These are phyloP conservation scores for Hondaea fermentalgiana DNA, from an alignment of 108 stramenopile species.

Conservation along the genomic window DNA sequence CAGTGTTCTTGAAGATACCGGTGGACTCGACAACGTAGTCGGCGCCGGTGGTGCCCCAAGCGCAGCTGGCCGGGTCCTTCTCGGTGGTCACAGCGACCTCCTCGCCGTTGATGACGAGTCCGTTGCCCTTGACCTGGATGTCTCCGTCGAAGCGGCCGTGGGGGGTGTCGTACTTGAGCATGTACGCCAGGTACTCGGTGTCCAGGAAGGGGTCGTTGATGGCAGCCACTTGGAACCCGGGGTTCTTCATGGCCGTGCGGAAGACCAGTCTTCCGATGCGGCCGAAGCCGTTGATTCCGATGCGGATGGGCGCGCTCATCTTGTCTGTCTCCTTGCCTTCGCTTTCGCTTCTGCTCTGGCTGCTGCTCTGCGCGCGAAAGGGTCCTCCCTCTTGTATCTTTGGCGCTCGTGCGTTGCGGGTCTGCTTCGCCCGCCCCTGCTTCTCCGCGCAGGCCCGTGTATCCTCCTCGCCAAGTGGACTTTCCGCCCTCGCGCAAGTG, in stretches of 20 bases:
- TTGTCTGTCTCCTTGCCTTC: not conserved
- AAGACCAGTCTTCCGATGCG: constrained; percentile 94
- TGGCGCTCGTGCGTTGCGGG: not conserved
- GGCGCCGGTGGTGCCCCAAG: constrained; percentile 79
- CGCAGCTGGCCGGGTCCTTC: constrained; percentile 84
- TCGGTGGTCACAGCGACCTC: constrained; percentile 76
- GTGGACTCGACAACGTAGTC: constrained; percentile 94
- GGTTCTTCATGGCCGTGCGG: constrained; percentile 79
- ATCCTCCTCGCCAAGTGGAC: too few relatives aligned
- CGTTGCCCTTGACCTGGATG: constrained; percentile 49
- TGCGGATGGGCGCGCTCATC: constrained; percentile 41
- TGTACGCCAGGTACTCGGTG: constrained; percentile 68
- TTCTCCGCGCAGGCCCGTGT: too few relatives aligned
- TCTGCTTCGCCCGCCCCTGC: not conserved
- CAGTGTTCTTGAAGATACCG: constrained; percentile 80
- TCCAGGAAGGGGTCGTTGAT: constrained; percentile 71
- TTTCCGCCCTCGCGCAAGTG: too few relatives aligned
- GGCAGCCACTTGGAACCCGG: constrained; percentile 79
- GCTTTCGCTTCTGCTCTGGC: not conserved
- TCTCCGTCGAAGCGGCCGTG: constrained; percentile 71
- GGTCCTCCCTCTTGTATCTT: not conserved
- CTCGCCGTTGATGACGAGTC: constrained; percentile 50
- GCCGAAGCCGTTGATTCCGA: constrained; percentile 96
- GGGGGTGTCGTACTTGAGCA: constrained; percentile 84
- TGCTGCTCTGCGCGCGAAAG: not conserved